Evolutionary conservation across 1,284 basidiomycete species (phyloP).

Genomic region (Pseudozyma hubeiensis): DNA sequence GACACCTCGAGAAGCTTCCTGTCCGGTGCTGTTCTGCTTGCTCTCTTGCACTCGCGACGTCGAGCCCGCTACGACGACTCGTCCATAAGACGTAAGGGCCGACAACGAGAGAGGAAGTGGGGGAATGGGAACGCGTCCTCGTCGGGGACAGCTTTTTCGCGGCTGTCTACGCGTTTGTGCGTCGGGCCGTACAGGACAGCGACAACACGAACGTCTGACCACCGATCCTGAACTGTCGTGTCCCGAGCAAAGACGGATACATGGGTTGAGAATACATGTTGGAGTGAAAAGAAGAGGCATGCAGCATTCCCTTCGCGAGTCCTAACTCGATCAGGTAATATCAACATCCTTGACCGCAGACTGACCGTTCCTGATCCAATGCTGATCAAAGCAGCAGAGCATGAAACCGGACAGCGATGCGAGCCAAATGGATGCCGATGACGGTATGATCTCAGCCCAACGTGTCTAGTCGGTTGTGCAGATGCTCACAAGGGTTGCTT

Average conservation of each 20-base stretch:
- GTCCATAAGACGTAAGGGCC: too few species aligned
- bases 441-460: conserved; percentile 62
- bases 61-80: too few species aligned
- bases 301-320: conserved; percentile 69
- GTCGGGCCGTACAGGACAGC: too few species aligned
- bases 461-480: conserved; percentile 22
- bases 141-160: too few species aligned
- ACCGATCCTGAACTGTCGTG: background rate
- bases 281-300: conserved; percentile 23
- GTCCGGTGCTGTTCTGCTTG: too few species aligned
- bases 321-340: conserved; percentile 69
- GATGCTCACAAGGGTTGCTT: background rate
- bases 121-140: too few species aligned
- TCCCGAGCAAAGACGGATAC: conserved; percentile 5
- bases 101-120: too few species aligned
- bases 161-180: too few species aligned
- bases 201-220: background rate
- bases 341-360: conserved; percentile 21
- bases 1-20: too few species aligned
- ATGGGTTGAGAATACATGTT: conserved; percentile 13
- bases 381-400: background rate
- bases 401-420: background rate
- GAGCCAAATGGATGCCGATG: conserved; percentile 36
- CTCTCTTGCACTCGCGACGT: too few species aligned
- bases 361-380: background rate